These are phyloP conservation scores for Potentilla sterilis DNA, from an alignment of 306 rosid species.

Conservation along the genomic window DNA sequence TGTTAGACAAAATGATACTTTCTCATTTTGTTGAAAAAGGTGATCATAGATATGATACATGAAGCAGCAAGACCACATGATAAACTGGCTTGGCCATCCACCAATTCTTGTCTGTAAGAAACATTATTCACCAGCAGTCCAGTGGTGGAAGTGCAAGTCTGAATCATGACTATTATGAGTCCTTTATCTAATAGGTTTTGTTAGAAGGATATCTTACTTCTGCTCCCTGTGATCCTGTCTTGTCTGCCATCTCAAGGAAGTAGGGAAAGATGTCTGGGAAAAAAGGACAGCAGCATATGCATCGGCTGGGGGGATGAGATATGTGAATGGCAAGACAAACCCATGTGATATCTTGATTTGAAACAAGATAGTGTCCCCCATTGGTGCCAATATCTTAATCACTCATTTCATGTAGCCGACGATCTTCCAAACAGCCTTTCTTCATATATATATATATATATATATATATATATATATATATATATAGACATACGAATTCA, in stretches of 20 bases:
- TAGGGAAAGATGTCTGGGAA: background rate
- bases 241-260: background rate
- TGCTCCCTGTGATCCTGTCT: background rate
- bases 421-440: no score
- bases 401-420: background rate
- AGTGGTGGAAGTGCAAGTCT: background rate
- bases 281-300: background rate
- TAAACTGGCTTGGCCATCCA: background rate
- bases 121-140: background rate
- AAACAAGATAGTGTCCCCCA: background rate
- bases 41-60: background rate
- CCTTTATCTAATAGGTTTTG: background rate
- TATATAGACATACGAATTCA: no score
- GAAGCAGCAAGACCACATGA: background rate
- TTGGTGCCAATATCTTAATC: background rate
- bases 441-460: no score
- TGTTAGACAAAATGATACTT: background rate
- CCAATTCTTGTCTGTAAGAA: background rate
- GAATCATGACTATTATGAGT: background rate
- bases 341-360: background rate
- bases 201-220: background rate
- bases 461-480: no score
- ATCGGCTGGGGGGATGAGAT: background rate
- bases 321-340: background rate
- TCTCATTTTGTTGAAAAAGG: background rate